These are phyloP conservation scores for Clarkia xantiana DNA, from an alignment of 345 rosid species.

Conservation along the genomic window DNA sequence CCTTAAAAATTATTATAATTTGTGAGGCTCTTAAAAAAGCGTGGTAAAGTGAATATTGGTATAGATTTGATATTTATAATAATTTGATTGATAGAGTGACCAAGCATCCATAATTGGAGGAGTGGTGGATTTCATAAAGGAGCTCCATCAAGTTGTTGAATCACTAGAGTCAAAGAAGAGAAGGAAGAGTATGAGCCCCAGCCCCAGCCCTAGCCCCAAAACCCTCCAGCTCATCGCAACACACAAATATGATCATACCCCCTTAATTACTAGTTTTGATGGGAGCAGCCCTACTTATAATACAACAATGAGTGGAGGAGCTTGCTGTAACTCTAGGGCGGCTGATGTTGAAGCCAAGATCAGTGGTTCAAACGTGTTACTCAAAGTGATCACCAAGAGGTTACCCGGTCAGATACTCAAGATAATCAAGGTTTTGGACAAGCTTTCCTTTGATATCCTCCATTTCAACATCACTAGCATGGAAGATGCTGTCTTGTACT, in stretches of 20 bases:
- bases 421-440: slow-evolving; percentile 64
- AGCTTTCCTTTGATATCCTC: slow-evolving; percentile 60
- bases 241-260: no score
- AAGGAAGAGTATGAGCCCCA: slow-evolving; percentile 65
- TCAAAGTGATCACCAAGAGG: slow-evolving; percentile 45
- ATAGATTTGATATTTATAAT: not conserved
- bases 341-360: slow-evolving; percentile 93
- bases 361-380: slow-evolving; percentile 61
- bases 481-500: slow-evolving; percentile 86
- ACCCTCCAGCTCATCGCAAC: slow-evolving; percentile 17
- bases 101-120: slow-evolving; percentile 97
- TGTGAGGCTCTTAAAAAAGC: no score
- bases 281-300: not conserved
- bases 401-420: slow-evolving; percentile 52
- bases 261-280: no score
- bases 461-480: slow-evolving; percentile 77
- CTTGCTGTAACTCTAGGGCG: slow-evolving; percentile 65
- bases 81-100: slow-evolving; percentile 44
- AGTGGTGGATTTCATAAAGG: slow-evolving; percentile 80
- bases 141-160: slow-evolving; percentile 65
- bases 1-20: no score
- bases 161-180: slow-evolving; percentile 78
- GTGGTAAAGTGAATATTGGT: no score
- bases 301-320: slow-evolving; percentile 31
- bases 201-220: slow-evolving; percentile 30